Conservation (phyloP, 1,284 basidiomycete species). For the Rhodotorula glutinis region DNA sequence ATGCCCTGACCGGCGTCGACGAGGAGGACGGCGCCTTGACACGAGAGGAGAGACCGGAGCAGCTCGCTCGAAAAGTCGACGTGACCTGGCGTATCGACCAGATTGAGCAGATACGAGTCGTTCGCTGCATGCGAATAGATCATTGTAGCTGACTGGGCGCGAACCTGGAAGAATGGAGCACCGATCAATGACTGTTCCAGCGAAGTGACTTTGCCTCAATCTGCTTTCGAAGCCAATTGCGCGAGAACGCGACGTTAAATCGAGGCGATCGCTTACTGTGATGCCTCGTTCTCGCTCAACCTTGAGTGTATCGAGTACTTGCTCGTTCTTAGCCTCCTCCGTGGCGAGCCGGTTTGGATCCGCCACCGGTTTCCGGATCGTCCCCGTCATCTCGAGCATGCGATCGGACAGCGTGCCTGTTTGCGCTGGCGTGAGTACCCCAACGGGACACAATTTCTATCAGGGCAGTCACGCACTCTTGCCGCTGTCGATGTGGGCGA, state of each 20-base stretch:
- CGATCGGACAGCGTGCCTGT: slow-evolving; percentile 73
- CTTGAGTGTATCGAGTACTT: slow-evolving; percentile 93
- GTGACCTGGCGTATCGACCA: slow-evolving; percentile 97
- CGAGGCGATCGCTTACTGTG: slow-evolving; percentile 59
- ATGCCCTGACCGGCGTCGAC: slow-evolving; percentile 93
- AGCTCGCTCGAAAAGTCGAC: slow-evolving; percentile 98
- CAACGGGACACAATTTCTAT: neutral
- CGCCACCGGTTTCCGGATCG: slow-evolving; percentile 50
- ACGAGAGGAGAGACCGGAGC: slow-evolving; percentile 84
- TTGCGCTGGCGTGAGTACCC: neutral
- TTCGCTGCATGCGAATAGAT: slow-evolving; percentile 56
- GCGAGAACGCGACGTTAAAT: slow-evolving; percentile 52
- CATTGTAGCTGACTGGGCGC: slow-evolving; percentile 60
- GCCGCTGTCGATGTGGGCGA: slow-evolving; percentile 66
- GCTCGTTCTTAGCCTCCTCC: slow-evolving; percentile 66
- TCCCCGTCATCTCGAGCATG: slow-evolving; percentile 72
- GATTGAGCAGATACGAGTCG: slow-evolving; percentile 73
- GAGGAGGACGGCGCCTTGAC: slow-evolving; percentile 83
- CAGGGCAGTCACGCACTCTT: slow-evolving; percentile 55
- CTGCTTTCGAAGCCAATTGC: neutral
- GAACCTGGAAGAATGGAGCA: slow-evolving; percentile 5
- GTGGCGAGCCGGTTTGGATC: slow-evolving; percentile 50
- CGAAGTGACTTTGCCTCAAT: neutral
- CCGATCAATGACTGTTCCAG: neutral
- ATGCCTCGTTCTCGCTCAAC: slow-evolving; percentile 92